Evolutionary conservation across 768 basidiomycete species (phyloP).

Genomic region (Lactarius akahatsu): DNA sequence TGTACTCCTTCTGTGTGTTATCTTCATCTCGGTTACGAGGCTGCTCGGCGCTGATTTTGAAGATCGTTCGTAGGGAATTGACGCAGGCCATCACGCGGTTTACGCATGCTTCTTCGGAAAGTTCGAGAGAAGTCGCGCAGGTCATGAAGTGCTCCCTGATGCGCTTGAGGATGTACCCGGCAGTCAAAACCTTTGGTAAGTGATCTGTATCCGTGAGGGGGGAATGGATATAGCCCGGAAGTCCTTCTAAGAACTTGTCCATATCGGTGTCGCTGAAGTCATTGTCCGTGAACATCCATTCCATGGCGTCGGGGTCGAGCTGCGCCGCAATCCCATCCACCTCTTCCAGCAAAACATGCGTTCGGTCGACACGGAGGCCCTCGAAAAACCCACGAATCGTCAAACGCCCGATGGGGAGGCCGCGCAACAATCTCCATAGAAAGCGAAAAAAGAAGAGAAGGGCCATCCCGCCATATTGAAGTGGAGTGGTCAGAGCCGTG

Average conservation of each 20-base stretch:
- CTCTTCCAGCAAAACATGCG: neutral
- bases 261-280: slow-evolving; percentile 19
- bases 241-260: slow-evolving; percentile 21
- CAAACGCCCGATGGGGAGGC: neutral
- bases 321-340: neutral
- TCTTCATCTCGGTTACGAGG: neutral
- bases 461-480: neutral
- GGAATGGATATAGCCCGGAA: slow-evolving; percentile 19
- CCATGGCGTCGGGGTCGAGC: slow-evolving; percentile 16
- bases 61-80: slow-evolving; percentile 15
- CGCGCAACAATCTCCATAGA: no score
- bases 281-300: slow-evolving; percentile 14
- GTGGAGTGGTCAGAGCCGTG: slow-evolving; percentile 18
- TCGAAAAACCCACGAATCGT: neutral
- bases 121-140: slow-evolving; percentile 12
- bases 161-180: neutral
- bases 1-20: neutral
- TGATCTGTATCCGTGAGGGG: neutral
- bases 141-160: slow-evolving; percentile 19
- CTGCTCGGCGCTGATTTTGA: neutral
- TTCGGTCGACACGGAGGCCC: slow-evolving; percentile 7
- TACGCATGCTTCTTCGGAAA: slow-evolving; percentile 7
- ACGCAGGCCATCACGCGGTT: slow-evolving; percentile 9
- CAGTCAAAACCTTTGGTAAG: neutral
- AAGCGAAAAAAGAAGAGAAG: neutral